Conservation (phyloP, 2,329 filamentous ascomycete genomes). For the Helotiales sp. region DNA sequence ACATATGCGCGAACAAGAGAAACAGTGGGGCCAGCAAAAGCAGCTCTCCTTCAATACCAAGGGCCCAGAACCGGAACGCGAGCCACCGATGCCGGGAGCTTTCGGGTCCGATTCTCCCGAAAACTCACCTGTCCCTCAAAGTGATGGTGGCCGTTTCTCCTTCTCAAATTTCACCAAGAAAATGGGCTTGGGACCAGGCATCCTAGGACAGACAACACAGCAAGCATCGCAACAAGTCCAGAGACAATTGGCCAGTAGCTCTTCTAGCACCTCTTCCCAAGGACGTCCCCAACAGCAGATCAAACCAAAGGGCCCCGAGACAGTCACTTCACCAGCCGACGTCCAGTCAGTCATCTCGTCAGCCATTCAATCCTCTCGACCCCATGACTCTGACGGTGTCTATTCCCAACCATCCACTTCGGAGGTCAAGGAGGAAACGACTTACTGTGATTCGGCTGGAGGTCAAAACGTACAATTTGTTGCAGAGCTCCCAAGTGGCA, state of each 20-base stretch:
- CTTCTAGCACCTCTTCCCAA: not conserved
- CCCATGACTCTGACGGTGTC: conserved; percentile 72
- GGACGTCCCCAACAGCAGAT: conserved; percentile 23
- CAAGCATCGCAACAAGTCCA: conserved; percentile 42
- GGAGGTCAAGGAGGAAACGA: conserved; percentile 76
- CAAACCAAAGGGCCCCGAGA: not conserved
- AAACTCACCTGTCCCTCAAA: conserved; percentile 43
- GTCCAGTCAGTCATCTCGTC: conserved; percentile 72
- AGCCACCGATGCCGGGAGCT: conserved; percentile 67
- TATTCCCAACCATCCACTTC: conserved; percentile 72
- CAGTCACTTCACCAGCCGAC: conserved; percentile 58
- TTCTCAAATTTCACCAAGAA: conserved; percentile 67
- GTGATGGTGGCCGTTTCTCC: conserved; percentile 47
- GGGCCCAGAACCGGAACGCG: conserved; percentile 25
- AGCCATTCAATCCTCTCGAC: conserved; percentile 75
- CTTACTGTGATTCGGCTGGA: conserved; percentile 80
- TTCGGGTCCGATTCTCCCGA: conserved; percentile 67
- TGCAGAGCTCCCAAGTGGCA: conserved; percentile 68
- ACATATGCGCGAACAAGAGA: conserved; percentile 61
- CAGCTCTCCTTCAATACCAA: conserved; percentile 18
- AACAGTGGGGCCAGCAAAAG: conserved; percentile 39
- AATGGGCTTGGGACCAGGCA: conserved; percentile 53
- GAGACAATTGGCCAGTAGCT: conserved; percentile 39
- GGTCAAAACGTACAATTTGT: conserved; percentile 72
- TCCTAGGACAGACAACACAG: not conserved